A percentile compares a stretch with the other conserved stretches of the same genome.
Evolutionary conservation across 1,139 yeast genomes (phyloP).

Genomic region (Hansenula lynferdii): DNA sequence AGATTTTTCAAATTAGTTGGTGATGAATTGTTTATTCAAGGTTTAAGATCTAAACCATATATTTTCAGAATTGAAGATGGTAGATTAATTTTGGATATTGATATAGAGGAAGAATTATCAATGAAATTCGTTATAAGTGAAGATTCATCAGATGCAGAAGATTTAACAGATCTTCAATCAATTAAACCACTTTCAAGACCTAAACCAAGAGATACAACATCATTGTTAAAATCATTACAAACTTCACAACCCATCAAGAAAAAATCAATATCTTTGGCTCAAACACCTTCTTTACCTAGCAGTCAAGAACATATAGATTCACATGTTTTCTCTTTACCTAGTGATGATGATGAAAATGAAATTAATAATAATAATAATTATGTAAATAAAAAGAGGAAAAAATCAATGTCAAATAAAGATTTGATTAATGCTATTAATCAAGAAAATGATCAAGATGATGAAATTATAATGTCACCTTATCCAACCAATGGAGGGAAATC

Average conservation of each 20-base stretch:
- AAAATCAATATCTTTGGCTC: too few relatives aligned
- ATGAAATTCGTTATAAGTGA: neutral
- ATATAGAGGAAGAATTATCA: neutral
- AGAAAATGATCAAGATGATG: neutral
- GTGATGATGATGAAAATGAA: neutral
- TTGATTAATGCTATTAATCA: neutral
- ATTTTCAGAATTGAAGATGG: neutral
- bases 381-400: neutral
- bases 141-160: neutral
- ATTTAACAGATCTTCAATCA: neutral
- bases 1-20: neutral
- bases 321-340: neutral
- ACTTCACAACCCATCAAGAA: neutral
- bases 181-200: too few relatives aligned
- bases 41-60: neutral
- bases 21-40: neutral
- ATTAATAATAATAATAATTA: too few relatives aligned
- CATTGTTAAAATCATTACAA: too few relatives aligned
- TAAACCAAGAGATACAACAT: too few relatives aligned
- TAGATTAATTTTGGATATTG: neutral
- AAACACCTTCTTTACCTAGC: too few relatives aligned
- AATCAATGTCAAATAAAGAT: neutral
- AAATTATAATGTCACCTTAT: neutral
- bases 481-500: too few relatives aligned
- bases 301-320: neutral